phyloP scores from a whole-genome alignment of 1,284 basidiomycete species.

The Peniophora sp. region DNA sequence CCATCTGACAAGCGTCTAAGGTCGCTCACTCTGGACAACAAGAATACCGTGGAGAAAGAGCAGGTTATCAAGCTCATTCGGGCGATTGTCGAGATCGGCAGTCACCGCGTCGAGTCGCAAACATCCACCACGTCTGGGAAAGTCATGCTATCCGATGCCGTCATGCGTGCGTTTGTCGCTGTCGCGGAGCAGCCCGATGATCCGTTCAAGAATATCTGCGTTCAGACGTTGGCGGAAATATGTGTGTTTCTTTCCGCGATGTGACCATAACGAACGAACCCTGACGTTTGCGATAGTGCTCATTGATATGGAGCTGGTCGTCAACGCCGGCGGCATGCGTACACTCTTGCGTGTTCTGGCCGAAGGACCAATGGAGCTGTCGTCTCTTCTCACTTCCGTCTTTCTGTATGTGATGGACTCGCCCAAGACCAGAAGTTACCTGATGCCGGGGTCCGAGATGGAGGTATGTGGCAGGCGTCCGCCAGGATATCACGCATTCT shows the following conservation, averaged over 20 bases:
- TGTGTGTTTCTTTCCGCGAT: conserved; percentile 39
- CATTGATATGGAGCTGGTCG: conserved; percentile 81
- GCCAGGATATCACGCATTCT: too few relatives aligned
- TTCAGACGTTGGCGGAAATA: conserved; percentile 91
- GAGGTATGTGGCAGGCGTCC: conserved; percentile 54
- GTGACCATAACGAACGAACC: conserved; percentile 3
- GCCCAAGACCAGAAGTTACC: conserved; percentile 74
- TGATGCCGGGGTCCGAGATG: conserved; percentile 81
- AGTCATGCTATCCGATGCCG: conserved; percentile 64
- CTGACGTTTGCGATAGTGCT: conserved; percentile 39
- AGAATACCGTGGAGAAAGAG: conserved; percentile 82
- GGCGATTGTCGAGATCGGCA: conserved; percentile 70
- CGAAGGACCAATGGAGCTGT: conserved; percentile 83
- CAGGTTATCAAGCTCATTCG: conserved; percentile 92
- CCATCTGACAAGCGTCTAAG: conserved; percentile 29
- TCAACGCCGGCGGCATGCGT: conserved; percentile 80
- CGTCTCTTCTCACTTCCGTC: conserved; percentile 76
- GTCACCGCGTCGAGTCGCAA: conserved; percentile 39
- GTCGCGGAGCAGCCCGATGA: conserved; percentile 92
- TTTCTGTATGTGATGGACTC: conserved; percentile 85
- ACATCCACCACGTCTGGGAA: conserved; percentile 32
- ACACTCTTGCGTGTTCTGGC: conserved; percentile 81
- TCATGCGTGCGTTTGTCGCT: conserved; percentile 86
- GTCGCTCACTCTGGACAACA: conserved; percentile 79
- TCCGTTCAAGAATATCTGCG: conserved; percentile 74